Evolutionary conservation across 2,329 filamentous ascomycete genomes (phyloP).

Genomic region (Colletotrichum sp.): DNA sequence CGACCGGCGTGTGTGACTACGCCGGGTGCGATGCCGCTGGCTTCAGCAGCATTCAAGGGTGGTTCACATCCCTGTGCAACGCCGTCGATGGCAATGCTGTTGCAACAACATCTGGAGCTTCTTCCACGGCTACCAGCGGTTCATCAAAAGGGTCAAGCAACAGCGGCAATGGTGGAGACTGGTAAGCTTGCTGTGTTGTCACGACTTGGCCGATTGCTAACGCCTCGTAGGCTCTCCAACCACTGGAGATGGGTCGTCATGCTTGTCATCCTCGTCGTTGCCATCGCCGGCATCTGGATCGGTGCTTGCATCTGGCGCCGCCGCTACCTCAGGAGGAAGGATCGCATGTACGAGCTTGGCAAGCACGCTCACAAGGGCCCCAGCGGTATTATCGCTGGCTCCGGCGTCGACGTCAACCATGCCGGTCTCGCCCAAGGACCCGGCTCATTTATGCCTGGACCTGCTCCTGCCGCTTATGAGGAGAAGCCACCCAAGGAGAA

Average conservation of each 20-base stretch:
- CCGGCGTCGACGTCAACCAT: constrained; percentile 26
- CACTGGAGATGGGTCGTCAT: constrained; percentile 86
- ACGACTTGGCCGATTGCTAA: neutral
- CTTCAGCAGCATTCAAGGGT: constrained; percentile 65
- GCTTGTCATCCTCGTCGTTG: constrained; percentile 75
- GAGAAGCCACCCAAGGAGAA: constrained; percentile 45
- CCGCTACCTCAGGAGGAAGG: constrained; percentile 74
- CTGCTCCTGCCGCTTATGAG: constrained; percentile 30
- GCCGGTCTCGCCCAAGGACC: constrained; percentile 28
- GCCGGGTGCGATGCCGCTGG: constrained; percentile 54
- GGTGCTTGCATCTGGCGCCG: constrained; percentile 74
- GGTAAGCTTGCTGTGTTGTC: constrained; percentile 42
- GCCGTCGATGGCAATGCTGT: constrained; percentile 43
- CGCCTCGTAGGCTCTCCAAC: constrained; percentile 61
- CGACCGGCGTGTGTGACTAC: constrained; percentile 65
- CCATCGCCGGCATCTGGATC: constrained; percentile 70
- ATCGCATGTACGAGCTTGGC: constrained; percentile 57
- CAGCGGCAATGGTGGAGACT: constrained; percentile 43
- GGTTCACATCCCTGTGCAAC: constrained; percentile 73
- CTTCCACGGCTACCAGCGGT: constrained; percentile 27
- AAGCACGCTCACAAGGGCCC: constrained; percentile 39
- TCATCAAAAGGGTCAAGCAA: constrained; percentile 24
- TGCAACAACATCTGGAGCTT: constrained; percentile 30
- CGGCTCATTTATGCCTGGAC: constrained; percentile 37
- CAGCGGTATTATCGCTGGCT: constrained; percentile 37